Evolutionary conservation across 306 rosid genomes (phyloP).

Genomic region (Acmispon strigosus): DNA sequence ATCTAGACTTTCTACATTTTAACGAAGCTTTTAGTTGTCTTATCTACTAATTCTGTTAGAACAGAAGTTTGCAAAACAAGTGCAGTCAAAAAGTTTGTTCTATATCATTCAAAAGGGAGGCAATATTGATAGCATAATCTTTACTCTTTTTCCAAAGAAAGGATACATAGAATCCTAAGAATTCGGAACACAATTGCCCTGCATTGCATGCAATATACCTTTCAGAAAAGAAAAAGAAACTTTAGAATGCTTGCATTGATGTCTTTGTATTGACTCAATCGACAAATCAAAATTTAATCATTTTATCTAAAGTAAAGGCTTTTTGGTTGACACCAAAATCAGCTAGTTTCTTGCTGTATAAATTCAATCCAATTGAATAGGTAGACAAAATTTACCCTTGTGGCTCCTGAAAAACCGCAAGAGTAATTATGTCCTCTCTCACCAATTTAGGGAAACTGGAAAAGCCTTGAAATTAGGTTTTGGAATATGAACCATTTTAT

Average conservation of each 20-base stretch:
- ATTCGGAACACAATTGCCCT: neutral
- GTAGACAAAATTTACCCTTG: conserved; percentile 26
- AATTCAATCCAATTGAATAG: neutral
- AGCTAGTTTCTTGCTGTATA: neutral
- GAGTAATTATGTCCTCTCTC: conserved; percentile 2
- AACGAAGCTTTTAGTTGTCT: conserved; percentile 14
- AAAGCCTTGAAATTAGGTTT: conserved; percentile 32
- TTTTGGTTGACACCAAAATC: conserved; percentile 19
- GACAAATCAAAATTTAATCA: conserved; percentile 18
- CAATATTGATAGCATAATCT: conserved; percentile 5
- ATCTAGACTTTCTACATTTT: neutral
- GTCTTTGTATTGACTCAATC: neutral
- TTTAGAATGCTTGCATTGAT: neutral
- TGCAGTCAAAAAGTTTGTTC: conserved; percentile 13
- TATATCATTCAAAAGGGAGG: conserved; percentile 9
- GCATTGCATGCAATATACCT: neutral
- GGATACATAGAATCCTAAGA: conserved; percentile 9
- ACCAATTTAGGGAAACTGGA: neutral
- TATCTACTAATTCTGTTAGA: neutral
- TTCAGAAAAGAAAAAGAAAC: neutral
- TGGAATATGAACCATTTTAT: neutral
- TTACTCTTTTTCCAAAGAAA: conserved; percentile 16
- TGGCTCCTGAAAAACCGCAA: conserved; percentile 7
- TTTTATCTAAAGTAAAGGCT: conserved; percentile 20
- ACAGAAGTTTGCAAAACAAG: neutral